These are phyloP conservation scores for Penicillium silybi DNA, from an alignment of 495 filamentous ascomycete genomes.

Conservation along the genomic window DNA sequence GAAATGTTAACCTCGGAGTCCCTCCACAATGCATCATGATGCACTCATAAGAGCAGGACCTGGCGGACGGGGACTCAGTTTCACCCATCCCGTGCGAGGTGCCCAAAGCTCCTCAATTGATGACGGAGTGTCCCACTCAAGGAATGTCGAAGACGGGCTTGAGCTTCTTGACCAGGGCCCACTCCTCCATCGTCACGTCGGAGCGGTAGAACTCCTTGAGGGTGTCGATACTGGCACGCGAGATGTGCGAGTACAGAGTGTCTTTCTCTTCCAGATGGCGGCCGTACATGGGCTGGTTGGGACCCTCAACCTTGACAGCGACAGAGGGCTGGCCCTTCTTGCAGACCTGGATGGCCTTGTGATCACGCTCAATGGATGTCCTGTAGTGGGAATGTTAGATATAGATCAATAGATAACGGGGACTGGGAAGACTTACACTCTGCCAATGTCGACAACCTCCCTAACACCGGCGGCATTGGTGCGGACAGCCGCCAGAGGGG, in stretches of 20 bases:
- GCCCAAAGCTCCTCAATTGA: not conserved
- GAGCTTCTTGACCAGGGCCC: conserved; percentile 85
- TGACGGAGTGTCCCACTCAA: conserved; percentile 31
- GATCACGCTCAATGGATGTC: conserved; percentile 91
- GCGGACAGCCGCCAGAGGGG: conserved; percentile 82
- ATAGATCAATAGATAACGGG: not conserved
- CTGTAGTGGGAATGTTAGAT: conserved; percentile 39
- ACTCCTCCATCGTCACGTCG: conserved; percentile 92
- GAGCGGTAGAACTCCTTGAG: conserved; percentile 93
- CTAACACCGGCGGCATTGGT: conserved; percentile 70
- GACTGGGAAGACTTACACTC: conserved; percentile 72
- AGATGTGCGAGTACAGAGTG: conserved; percentile 80
- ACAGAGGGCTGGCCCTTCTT: conserved; percentile 97
- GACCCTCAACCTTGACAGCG: conserved; percentile 94
- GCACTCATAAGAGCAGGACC: not conserved
- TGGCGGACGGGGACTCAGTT: not conserved
- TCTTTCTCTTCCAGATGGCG: conserved; percentile 95
- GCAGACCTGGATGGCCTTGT: conserved; percentile 85
- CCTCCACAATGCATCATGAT: not conserved
- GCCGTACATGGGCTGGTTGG: conserved; percentile 92
- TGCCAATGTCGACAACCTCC: conserved; percentile 78
- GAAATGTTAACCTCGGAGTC: not conserved
- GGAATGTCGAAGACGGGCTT: conserved; percentile 92
- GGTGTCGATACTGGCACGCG: conserved; percentile 82
- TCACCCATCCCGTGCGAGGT: not conserved